Conservation (phyloP, 345 rosid genomes). For the Eucalyptus tenuipes region DNA sequence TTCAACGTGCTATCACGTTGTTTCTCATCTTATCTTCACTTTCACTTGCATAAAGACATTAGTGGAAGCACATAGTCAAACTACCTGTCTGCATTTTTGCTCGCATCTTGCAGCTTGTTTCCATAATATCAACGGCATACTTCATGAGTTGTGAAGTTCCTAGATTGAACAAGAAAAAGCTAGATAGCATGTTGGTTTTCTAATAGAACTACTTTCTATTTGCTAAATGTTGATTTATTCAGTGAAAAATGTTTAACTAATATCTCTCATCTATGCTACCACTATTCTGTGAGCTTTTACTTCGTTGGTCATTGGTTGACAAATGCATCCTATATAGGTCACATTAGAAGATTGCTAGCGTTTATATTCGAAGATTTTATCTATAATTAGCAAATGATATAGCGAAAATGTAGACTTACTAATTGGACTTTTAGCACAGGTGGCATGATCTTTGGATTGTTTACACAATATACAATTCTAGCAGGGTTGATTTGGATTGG, state of each 20-base stretch:
- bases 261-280: neutral
- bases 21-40: neutral
- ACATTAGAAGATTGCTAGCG: neutral
- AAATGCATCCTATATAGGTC: neutral
- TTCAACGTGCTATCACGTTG: neutral
- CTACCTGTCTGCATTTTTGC: neutral
- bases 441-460: neutral
- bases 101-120: neutral
- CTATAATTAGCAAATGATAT: neutral
- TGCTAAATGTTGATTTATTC: neutral
- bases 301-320: neutral
- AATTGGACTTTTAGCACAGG: neutral
- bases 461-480: neutral
- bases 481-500: neutral
- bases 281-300: neutral
- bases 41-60: neutral
- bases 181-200: neutral
- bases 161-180: neutral
- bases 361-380: neutral
- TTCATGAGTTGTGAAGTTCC: neutral
- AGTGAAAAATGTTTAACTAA: neutral
- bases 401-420: neutral
- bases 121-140: neutral
- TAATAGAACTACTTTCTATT: neutral
- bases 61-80: neutral